Base-by-base conservation (phyloP, 345 rosid genomes). In the Draba incana region DNA sequence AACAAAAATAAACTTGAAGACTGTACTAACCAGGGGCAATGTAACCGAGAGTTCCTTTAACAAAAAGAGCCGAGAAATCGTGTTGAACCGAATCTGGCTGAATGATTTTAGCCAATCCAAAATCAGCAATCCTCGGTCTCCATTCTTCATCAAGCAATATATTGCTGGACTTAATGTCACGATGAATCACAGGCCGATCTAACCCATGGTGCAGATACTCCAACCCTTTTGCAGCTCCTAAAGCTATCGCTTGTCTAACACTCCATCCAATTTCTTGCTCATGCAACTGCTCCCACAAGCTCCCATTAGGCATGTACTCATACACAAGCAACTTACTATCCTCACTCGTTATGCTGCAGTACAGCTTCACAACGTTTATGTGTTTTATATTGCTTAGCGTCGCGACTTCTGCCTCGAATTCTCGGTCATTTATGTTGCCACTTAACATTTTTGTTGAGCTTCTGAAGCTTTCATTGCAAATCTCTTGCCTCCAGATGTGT, bases 131-230 rank as follows among this genome's bases (percentile, higher is more conserved):
- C 72, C 81, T 83, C 0, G 98, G 92, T 75, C 80, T 88, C 90
- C 91, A 90, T 14, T 86, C 90, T 56, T 80, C 87, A 42, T 90
- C 98, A 55, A 92, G 74, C 78, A 92, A 64, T 45, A 92, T 92
- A 60, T 92, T 92, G 55, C 96, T 92, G 0, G 96, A 90, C 78
- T 90, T 92, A 49, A 92, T 92, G 10, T 92, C 98, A 0, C 97
- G 78, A 67, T 92, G 98, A 47, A 92, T 82, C 62, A 90, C 88
- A 3, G 97, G 90, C 37, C 82, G 76, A 20, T 78, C 90, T 48
- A 78, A 85, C 3, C 92, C 93, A 23, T 90, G 96, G 75, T 92
- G 98, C 70, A 92, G 73, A 78, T 92, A 90, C 80, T 86, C 93
- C 57, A 92, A 43, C 31, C 98, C 98, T 72, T 70, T 82, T 2